Base-by-base conservation (phyloP, 2,329 filamentous ascomycete species). In the Orbilia ellipsospora region DNA sequence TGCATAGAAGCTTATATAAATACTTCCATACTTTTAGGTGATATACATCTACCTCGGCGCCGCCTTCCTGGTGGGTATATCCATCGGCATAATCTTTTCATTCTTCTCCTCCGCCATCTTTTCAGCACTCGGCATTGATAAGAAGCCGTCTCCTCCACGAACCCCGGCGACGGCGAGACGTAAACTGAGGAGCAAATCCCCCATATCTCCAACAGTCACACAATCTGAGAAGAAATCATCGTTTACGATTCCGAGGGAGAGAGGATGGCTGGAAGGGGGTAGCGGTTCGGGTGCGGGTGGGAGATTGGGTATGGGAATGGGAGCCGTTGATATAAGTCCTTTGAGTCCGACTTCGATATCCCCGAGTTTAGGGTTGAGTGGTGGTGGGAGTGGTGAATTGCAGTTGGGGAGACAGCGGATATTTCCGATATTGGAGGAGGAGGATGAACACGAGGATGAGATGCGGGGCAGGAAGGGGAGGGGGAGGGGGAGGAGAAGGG, bases 351-450 rank as follows among this genome's bases (percentile, higher is more conserved):
- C 72, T 8, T 69, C 72, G 2, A 31, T 72, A 31, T 72, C 67
- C 26, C 51, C 67, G 23, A 59, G 62, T 28, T 31, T 72, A 28
- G 15, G 45, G n/a, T 6, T 63, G 6, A 28, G 45, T 15, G 50
- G 20, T 26, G 31, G 31, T 7, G 31, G 45, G 2, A 50, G 4
- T 26, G 31, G 2, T 7, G 31, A 36, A 10, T 36, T 36, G 10
- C 42, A 51, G 16, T 42, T 68, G 23, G 67, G 52, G 16, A 59
- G 72, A 23, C 64, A 75, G 60, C 64, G 40, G 64, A 75, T 75
- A 59, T 75, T 75, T 42, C 72, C 72, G 45, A 75, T 75, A 52
- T 16, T 75, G 16, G 72, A 75, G 50, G 72, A 75, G 23, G 72
- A 75, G 54, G 72, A 75, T 40, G 72, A 75, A 28, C 64, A 64